A percentile compares a stretch with the other conserved stretches of the same genome.
These are phyloP conservation scores for Colletotrichum sp. DNA, from an alignment of 2,329 filamentous ascomycete species.

Conservation along the genomic window DNA sequence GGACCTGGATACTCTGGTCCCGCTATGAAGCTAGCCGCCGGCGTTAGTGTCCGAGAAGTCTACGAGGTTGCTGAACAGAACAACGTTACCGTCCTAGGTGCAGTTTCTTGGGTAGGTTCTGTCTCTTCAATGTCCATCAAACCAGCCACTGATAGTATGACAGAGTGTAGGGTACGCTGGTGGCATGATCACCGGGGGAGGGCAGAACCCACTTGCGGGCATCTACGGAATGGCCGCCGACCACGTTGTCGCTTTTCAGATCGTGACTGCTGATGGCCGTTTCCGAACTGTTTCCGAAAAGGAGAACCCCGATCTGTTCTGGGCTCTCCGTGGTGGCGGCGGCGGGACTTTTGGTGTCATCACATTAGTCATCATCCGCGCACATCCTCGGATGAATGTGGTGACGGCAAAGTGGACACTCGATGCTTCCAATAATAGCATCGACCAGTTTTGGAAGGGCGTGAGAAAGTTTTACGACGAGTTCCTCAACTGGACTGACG, in stretches of 20 bases:
- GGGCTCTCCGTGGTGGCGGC: conserved; percentile 58
- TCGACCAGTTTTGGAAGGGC: background rate
- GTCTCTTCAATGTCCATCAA: background rate
- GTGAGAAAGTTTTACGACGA: background rate
- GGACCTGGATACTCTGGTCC: background rate
- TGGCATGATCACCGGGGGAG: conserved; percentile 65
- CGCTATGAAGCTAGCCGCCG: background rate
- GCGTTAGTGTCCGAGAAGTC: background rate
- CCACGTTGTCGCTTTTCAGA: conserved; percentile 59
- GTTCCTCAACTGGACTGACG: background rate
- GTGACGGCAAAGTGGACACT: background rate
- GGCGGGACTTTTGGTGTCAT: conserved; percentile 64
- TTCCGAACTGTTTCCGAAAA: conserved; percentile 49
- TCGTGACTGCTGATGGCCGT: conserved; percentile 54
- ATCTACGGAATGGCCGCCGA: conserved; percentile 63
- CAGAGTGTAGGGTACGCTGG: conserved; percentile 60
- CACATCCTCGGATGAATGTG: background rate
- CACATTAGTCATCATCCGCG: background rate
- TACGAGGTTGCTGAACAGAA: background rate
- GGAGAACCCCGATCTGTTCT: conserved; percentile 54
- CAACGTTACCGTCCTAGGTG: background rate
- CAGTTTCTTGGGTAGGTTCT: background rate
- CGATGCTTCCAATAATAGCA: background rate
- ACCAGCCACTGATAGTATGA: background rate
- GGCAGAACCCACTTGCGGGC: conserved; percentile 57